phyloP scores from a whole-genome alignment of 805 yeast species.

The Kuraishia cidri region DNA sequence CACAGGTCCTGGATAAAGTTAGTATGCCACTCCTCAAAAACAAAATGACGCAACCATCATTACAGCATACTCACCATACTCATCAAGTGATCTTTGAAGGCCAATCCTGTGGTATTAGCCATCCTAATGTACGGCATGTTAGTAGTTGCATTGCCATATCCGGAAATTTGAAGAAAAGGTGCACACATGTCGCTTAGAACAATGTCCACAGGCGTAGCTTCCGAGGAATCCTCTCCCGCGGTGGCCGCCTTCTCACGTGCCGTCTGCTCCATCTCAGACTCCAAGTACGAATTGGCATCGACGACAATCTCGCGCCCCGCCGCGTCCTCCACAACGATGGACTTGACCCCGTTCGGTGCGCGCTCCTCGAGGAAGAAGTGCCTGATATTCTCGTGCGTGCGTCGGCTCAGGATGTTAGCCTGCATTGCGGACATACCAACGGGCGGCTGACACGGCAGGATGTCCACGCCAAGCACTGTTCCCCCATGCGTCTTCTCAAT shows the following conservation, averaged over 20 bases:
- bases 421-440: constrained; percentile 73
- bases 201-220: constrained; percentile 43
- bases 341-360: too few relatives aligned
- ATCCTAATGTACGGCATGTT: constrained; percentile 82
- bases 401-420: constrained; percentile 71
- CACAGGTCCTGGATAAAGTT: constrained; percentile 52
- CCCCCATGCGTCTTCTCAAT: constrained; percentile 40
- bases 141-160: constrained; percentile 56
- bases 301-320: too few relatives aligned
- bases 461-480: constrained; percentile 71
- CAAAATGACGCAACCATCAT: too few relatives aligned
- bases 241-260: background rate
- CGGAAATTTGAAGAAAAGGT: constrained; percentile 42
- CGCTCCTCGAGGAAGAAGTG: constrained; percentile 36
- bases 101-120: constrained; percentile 83
- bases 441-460: constrained; percentile 75
- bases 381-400: constrained; percentile 50
- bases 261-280: constrained; percentile 13
- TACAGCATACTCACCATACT: constrained; percentile 63
- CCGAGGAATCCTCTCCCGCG: constrained; percentile 2
- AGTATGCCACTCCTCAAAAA: too few relatives aligned
- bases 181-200: constrained; percentile 81
- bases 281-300: constrained; percentile 18
- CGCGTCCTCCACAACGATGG: too few relatives aligned
- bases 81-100: constrained; percentile 70